Conservation (phyloP, 768 basidiomycete species). For the Auricularia cornea region DNA sequence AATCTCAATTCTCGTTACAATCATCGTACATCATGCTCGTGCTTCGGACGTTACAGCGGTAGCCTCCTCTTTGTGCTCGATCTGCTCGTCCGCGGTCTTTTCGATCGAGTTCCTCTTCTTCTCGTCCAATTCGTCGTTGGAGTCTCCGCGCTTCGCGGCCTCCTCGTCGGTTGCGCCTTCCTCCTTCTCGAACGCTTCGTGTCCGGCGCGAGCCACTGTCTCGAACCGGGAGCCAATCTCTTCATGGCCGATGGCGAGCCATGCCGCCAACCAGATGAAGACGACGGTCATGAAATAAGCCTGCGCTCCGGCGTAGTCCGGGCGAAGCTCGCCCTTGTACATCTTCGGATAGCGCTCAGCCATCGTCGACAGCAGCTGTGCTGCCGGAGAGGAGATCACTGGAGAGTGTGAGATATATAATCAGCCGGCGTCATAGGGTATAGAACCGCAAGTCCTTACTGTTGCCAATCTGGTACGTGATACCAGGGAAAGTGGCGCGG, state of each 20-base stretch:
- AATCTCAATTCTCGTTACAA: too few relatives aligned
- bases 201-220: not conserved
- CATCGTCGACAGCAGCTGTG: not conserved
- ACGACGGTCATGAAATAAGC: not conserved
- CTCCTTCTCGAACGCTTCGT: not conserved
- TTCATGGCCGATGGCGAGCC: conserved; percentile 1
- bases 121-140: not conserved
- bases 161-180: not conserved
- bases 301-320: not conserved
- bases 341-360: not conserved
- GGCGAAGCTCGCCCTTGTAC: not conserved
- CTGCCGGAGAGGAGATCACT: not conserved
- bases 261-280: not conserved
- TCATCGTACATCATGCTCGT: too few relatives aligned
- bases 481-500: conserved; percentile 24
- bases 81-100: not conserved
- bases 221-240: not conserved
- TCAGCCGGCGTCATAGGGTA: not conserved
- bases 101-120: not conserved
- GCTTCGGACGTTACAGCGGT: too few relatives aligned
- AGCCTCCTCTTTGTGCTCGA: too few relatives aligned
- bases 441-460: not conserved
- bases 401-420: not conserved
- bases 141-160: not conserved
- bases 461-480: conserved; percentile 22